Base-by-base conservation (phyloP, 2,329 filamentous ascomycete genomes). In the Neopestalotiopsis rosae region DNA sequence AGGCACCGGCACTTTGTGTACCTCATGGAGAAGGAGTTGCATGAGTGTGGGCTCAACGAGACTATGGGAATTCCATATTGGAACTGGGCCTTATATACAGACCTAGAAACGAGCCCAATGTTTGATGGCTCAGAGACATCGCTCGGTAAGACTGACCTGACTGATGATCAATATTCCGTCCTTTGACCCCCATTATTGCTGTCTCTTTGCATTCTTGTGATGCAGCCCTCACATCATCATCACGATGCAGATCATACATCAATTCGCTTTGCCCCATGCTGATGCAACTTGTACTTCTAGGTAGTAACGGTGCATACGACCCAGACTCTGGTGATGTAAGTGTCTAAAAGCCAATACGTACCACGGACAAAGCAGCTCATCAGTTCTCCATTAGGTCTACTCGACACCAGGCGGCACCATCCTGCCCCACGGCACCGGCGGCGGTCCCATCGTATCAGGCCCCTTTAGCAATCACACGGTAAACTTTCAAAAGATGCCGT, bases 381-480 rank as follows among this genome's bases (percentile, higher is more conserved):
- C 2, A 17, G 12, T 1, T 14, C 7, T 24, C 14, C 24, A 28
- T 28, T 5, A 63, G 61, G 61, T 63, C 61, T 63, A 63, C 61
- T 38, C 38, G 12, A 63, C 61, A 13, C 32, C 61, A 10, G 38
- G 61, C 4, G 69, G 71, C 7, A 34, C 73, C 2, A 66, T 68
- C 13, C 69, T 83, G 10, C 82, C 83, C 1, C 79, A 83, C 0
- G 86, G 84, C 12, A 78, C 77, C 3, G 86, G 86, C 32, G 86
- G 86, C 63, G 86, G 85, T 17, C 88, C 86, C 73, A 76, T 88
- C 0, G 74, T 74, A 10, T 79, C 76, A 2, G 84, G 84, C 0
- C 85, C 85, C 1, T 78, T 85, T 3, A 73, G 72, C 52, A 73
- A 76, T 61, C 73, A 77, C 69, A 69, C 71, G 5, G 74, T 79